phyloP scores from a whole-genome alignment of 257 asterid species.

The Fraxinus anomala region DNA sequence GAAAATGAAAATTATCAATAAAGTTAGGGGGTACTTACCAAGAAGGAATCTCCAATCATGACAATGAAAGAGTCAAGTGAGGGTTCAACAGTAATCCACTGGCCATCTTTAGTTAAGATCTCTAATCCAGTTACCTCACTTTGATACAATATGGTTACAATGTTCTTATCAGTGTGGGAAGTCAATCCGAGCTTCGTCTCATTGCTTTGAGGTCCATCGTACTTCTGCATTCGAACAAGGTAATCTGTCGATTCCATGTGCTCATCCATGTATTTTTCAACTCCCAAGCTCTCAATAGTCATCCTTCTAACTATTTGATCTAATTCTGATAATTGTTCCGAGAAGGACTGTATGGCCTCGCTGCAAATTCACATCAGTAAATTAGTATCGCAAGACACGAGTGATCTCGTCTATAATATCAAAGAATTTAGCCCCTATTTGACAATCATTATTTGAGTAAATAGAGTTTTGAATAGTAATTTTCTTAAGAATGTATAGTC shows the following conservation, averaged over 20 bases:
- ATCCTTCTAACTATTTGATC: slow-evolving; percentile 49
- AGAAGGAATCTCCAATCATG: slow-evolving; percentile 53
- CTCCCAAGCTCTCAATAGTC: slow-evolving; percentile 50
- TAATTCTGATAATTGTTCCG: slow-evolving; percentile 41
- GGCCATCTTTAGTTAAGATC: slow-evolving; percentile 47
- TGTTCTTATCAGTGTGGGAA: slow-evolving; percentile 55
- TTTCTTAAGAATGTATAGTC: too few relatives aligned
- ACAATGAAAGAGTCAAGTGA: slow-evolving; percentile 41
- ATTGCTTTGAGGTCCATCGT: slow-evolving; percentile 40
- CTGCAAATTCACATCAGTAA: slow-evolving; percentile 26
- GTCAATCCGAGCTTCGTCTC: slow-evolving; percentile 43
- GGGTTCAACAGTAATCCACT: slow-evolving; percentile 50
- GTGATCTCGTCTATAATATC: background rate
- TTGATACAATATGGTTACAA: slow-evolving; percentile 41
- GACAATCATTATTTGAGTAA: too few relatives aligned
- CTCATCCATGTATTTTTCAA: slow-evolving; percentile 48
- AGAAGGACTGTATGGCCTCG: slow-evolving; percentile 30
- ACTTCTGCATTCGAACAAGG: slow-evolving; percentile 51
- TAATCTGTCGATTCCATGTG: slow-evolving; percentile 50
- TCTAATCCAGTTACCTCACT: slow-evolving; percentile 45
- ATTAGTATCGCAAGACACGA: background rate
- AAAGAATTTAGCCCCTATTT: background rate
- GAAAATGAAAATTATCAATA: background rate
- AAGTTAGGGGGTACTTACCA: slow-evolving; percentile 29
- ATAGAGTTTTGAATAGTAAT: too few relatives aligned